Conservation (phyloP, 495 filamentous ascomycete species). For the Podospora pseudoanserina region DNA sequence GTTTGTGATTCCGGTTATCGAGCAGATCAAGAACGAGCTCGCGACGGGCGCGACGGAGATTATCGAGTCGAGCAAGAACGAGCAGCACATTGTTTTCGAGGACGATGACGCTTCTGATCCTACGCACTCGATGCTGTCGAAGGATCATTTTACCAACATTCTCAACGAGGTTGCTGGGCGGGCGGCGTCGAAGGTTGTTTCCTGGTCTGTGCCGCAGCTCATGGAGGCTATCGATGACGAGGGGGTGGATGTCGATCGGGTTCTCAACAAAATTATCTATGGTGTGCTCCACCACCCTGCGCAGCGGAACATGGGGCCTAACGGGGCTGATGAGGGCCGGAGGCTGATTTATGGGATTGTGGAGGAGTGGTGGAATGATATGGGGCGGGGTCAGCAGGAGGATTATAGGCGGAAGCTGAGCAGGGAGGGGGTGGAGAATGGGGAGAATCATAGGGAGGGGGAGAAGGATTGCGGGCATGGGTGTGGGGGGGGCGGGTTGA, state of each 20-base stretch:
- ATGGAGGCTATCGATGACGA: slow-evolving; percentile 85
- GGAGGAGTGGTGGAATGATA: slow-evolving; percentile 72
- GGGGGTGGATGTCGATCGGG: slow-evolving; percentile 58
- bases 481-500: slow-evolving; percentile 62
- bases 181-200: slow-evolving; percentile 69
- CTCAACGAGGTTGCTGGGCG: slow-evolving; percentile 87
- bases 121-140: slow-evolving; percentile 93
- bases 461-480: slow-evolving; percentile 82
- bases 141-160: slow-evolving; percentile 86
- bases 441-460: slow-evolving; percentile 79
- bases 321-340: slow-evolving; percentile 70
- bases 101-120: slow-evolving; percentile 72
- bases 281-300: slow-evolving; percentile 88
- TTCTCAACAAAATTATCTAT: slow-evolving; percentile 68
- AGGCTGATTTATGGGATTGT: slow-evolving; percentile 72
- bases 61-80: slow-evolving; percentile 71
- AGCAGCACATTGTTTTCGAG: slow-evolving; percentile 82
- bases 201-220: slow-evolving; percentile 80
- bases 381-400: slow-evolving; percentile 56
- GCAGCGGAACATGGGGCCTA: slow-evolving; percentile 62
- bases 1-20: slow-evolving; percentile 78
- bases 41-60: slow-evolving; percentile 80
- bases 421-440: slow-evolving; percentile 68
- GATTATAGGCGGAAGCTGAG: slow-evolving; percentile 68
- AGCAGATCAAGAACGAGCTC: slow-evolving; percentile 79